Percentiles rank a stretch among this genome's conserved stretches.
phyloP scores from a whole-genome alignment of 1,139 yeast genomes.

The Diutina ranongensis region DNA sequence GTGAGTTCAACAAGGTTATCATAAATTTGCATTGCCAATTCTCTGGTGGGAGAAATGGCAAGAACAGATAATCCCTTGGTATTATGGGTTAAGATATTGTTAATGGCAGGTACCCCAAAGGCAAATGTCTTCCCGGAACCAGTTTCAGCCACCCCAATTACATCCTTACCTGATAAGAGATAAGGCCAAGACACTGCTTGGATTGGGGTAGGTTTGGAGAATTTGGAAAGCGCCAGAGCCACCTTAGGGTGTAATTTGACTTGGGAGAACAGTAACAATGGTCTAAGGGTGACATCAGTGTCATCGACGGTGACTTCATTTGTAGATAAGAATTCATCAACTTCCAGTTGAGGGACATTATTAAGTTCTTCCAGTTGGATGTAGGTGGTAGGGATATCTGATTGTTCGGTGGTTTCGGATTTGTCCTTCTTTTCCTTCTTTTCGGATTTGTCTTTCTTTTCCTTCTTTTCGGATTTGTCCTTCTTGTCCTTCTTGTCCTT shows the following conservation, averaged over 20 bases:
- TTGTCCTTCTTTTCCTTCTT: background rate
- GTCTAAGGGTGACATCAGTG: slow-evolving; percentile 44
- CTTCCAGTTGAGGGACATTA: slow-evolving; percentile 36
- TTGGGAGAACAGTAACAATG: slow-evolving; percentile 60
- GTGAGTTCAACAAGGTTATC: slow-evolving; percentile 71
- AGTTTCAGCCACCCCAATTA: slow-evolving; percentile 96
- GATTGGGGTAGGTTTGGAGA: slow-evolving; percentile 90
- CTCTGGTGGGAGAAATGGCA: slow-evolving; percentile 94
- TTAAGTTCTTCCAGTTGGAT: slow-evolving; percentile 20
- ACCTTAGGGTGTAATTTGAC: slow-evolving; percentile 47
- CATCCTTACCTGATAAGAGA: slow-evolving; percentile 68
- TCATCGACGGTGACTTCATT: slow-evolving; percentile 81
- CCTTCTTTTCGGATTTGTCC: slow-evolving; percentile 10
- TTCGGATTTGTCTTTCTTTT: slow-evolving; percentile 8
- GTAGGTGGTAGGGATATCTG: slow-evolving; percentile 13
- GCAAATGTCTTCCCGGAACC: slow-evolving; percentile 98
- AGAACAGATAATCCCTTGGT: slow-evolving; percentile 55
- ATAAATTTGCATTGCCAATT: slow-evolving; percentile 85
- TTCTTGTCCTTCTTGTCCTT: slow-evolving; percentile 14
- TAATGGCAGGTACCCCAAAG: slow-evolving; percentile 94
- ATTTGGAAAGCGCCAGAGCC: slow-evolving; percentile 46
- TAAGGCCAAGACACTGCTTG: slow-evolving; percentile 98
- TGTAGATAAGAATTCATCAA: slow-evolving; percentile 49
- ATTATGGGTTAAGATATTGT: slow-evolving; percentile 40
- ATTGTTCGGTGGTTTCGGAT: background rate